These are phyloP conservation scores for Thoreauomyces humboldtii DNA, from an alignment of 192 early-diverging fungal genomes.

Conservation along the genomic window DNA sequence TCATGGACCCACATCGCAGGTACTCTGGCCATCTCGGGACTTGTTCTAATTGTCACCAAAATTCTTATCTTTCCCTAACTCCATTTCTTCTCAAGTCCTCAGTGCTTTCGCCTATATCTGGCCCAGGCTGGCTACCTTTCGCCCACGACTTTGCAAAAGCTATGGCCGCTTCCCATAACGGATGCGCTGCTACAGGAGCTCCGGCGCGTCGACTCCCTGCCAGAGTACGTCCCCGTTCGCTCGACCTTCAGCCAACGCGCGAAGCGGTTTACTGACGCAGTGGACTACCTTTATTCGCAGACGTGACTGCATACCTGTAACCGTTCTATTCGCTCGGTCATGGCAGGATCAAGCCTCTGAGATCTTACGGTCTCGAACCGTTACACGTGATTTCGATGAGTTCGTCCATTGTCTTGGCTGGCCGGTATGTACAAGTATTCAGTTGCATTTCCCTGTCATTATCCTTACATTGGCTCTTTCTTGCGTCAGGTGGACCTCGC, in stretches of 20 bases:
- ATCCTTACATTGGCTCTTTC: not conserved
- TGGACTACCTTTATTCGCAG: conserved; percentile 13
- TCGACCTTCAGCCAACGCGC: not conserved
- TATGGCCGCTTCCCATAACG: conserved; percentile 65
- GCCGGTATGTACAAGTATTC: conserved; percentile 52
- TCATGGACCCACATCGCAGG: conserved; percentile 18
- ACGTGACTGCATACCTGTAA: conserved; percentile 67
- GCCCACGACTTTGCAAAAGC: conserved; percentile 50
- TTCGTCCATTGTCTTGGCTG: conserved; percentile 71
- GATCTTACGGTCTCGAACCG: conserved; percentile 43
- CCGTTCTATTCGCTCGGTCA: conserved; percentile 62
- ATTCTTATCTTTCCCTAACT: too few relatives aligned
- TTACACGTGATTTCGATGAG: conserved; percentile 62
- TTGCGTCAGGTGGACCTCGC: conserved; percentile 47
- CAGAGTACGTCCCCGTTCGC: conserved; percentile 53
- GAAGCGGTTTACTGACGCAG: not conserved
- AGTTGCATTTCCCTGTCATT: not conserved
- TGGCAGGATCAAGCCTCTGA: conserved; percentile 49
- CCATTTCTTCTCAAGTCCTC: too few relatives aligned
- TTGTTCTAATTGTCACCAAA: too few relatives aligned
- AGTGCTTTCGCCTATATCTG: conserved; percentile 52
- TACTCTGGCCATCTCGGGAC: too few relatives aligned
- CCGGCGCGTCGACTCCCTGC: conserved; percentile 58
- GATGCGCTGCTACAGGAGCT: conserved; percentile 63
- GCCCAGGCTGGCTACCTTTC: conserved; percentile 65